These are phyloP conservation scores for carrot (Daucus carota) DNA, from an alignment of 129 eudicot species.

Conservation along the genomic window DH1_v3.0 NC_030388.2:32368001-32368500, in stretches of 20 bases:
- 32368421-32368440: constrained; percentile 41
- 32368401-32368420: constrained; percentile 28
- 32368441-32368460: constrained; percentile 23
- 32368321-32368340: constrained; percentile 32
- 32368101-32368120: constrained; percentile 41
- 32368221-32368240: constrained; percentile 13
- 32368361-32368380: constrained; percentile 11
- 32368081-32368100: constrained; percentile 41
- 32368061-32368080: constrained; percentile 21
- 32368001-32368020: not conserved
- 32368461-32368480: constrained; percentile 57
- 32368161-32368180: constrained; percentile 53
- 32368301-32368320: not conserved
- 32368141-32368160: constrained; percentile 43
- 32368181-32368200: constrained; percentile 39
- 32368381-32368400: constrained; percentile 19
- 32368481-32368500: constrained; percentile 74
- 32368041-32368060: no score
- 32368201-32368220: constrained; percentile 44
- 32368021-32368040: not conserved
- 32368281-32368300: no score
- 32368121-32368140: constrained; percentile 47
- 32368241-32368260: constrained; percentile 61
- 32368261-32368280: not conserved
- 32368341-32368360: constrained; percentile 19